These are phyloP conservation scores for Sugiyamaella xylanicola DNA, from an alignment of 1,139 yeast genomes.

Conservation along the genomic window DNA sequence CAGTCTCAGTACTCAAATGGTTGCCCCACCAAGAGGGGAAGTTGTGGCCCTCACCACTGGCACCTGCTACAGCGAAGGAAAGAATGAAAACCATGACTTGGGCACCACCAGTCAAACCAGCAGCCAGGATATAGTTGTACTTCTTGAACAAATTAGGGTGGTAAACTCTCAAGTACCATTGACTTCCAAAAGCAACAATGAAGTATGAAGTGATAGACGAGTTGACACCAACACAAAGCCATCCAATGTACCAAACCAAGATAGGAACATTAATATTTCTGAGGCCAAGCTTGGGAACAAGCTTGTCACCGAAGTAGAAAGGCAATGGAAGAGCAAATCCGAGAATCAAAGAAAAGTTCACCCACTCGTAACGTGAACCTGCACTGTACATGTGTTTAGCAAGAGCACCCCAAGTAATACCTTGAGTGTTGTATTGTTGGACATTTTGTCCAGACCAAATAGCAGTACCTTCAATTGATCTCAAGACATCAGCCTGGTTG, in stretches of 20 bases:
- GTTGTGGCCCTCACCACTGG: constrained; percentile 27
- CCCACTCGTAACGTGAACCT: constrained; percentile 37
- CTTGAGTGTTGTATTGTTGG: constrained; percentile 41
- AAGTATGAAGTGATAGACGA: constrained; percentile 38
- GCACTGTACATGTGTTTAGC: constrained; percentile 38
- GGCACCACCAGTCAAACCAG: constrained; percentile 51
- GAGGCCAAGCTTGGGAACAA: constrained; percentile 37
- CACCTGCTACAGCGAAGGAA: constrained; percentile 33
- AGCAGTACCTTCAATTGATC: constrained; percentile 38
- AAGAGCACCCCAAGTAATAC: constrained; percentile 41
- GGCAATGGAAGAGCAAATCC: constrained; percentile 38
- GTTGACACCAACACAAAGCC: constrained; percentile 42
- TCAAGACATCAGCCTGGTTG: constrained; percentile 34
- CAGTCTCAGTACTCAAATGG: constrained; percentile 16
- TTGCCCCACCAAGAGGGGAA: constrained; percentile 33
- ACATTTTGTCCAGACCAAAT: constrained; percentile 42
- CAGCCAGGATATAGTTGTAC: constrained; percentile 52
- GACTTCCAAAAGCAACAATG: constrained; percentile 37
- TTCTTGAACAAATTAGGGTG: constrained; percentile 38
- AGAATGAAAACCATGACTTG: constrained; percentile 32
- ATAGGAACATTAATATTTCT: constrained; percentile 36
- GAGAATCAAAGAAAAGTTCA: constrained; percentile 35
- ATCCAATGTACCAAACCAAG: constrained; percentile 36
- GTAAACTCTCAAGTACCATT: constrained; percentile 33
- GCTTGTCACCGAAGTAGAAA: constrained; percentile 34